These are phyloP conservation scores for Cytospora piceicola DNA, from an alignment of 2,329 filamentous ascomycete genomes.

Conservation along the genomic window DNA sequence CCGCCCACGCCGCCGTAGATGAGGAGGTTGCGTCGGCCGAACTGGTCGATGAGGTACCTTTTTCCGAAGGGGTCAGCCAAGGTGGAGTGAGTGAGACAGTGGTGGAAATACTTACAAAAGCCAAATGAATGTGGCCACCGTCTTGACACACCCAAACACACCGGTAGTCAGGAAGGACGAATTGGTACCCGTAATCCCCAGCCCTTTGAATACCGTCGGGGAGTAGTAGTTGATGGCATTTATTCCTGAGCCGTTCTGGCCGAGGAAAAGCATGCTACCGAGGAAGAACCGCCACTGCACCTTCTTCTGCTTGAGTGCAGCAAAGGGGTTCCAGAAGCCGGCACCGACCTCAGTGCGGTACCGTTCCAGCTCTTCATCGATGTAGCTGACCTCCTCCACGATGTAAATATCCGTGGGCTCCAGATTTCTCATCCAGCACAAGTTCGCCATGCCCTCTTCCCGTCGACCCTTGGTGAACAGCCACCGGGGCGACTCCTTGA, in stretches of 20 bases:
- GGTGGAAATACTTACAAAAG: constrained; percentile 68
- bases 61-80: not conserved
- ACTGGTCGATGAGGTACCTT: constrained; percentile 65
- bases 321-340: constrained; percentile 77
- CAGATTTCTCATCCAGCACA: constrained; percentile 69
- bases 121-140: constrained; percentile 69
- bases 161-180: constrained; percentile 65
- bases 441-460: constrained; percentile 60
- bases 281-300: constrained; percentile 75
- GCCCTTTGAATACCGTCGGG: constrained; percentile 66
- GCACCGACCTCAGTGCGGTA: constrained; percentile 66
- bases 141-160: constrained; percentile 79
- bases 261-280: constrained; percentile 75
- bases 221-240: constrained; percentile 80
- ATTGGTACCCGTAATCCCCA: constrained; percentile 51
- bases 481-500: constrained; percentile 71
- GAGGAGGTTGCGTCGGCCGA: constrained; percentile 60
- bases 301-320: constrained; percentile 56
- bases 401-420: constrained; percentile 64
- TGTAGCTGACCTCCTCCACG: constrained; percentile 71
- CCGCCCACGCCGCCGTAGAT: constrained; percentile 64
- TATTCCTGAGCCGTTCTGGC: constrained; percentile 77
- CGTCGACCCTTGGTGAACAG: constrained; percentile 65
- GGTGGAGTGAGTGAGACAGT: constrained; percentile 40
- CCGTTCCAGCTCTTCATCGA: constrained; percentile 70